Conservation (phyloP, 2,329 filamentous ascomycete genomes). For the Domatiomyces globalis region DNA sequence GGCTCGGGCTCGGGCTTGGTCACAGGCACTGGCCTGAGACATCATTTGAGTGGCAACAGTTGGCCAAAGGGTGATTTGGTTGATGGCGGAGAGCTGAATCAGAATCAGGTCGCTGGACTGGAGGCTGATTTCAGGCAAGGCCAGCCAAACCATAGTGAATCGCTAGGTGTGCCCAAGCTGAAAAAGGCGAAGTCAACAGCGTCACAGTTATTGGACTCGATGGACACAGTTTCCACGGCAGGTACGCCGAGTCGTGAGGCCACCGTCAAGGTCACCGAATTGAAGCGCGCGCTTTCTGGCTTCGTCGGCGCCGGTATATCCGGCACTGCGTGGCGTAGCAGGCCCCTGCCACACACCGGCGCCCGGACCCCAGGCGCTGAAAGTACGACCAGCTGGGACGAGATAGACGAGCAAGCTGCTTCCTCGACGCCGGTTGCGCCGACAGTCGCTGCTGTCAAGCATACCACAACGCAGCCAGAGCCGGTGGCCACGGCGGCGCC, state of each 20-base stretch:
- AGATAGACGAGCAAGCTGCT: slow-evolving; percentile 12
- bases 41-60: slow-evolving; percentile 17
- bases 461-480: not conserved
- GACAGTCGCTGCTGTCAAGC: slow-evolving; percentile 3
- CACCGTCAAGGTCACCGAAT: slow-evolving; percentile 34
- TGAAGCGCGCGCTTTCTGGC: slow-evolving; percentile 34
- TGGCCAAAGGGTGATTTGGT: slow-evolving; percentile 6
- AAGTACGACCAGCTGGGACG: slow-evolving; percentile 29
- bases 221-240: slow-evolving; percentile 19
- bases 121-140: slow-evolving; percentile 16
- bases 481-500: not conserved
- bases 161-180: slow-evolving; percentile 18
- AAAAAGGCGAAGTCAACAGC: slow-evolving; percentile 21
- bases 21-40: slow-evolving; percentile 31
- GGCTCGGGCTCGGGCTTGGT: slow-evolving; percentile 64
- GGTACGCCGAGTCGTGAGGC: slow-evolving; percentile 29
- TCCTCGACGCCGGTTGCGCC: slow-evolving; percentile 10
- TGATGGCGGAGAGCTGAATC: slow-evolving; percentile 17
- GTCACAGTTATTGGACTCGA: slow-evolving; percentile 25
- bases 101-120: slow-evolving; percentile 7
- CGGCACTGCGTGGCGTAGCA: slow-evolving; percentile 28
- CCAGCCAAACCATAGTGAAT: slow-evolving; percentile 12
- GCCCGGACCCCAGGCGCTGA: slow-evolving; percentile 28
- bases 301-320: slow-evolving; percentile 24
- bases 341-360: slow-evolving; percentile 13